Base-by-base conservation (phyloP, 2,329 filamentous ascomycete genomes). In the Botryotinia globosa region DNA sequence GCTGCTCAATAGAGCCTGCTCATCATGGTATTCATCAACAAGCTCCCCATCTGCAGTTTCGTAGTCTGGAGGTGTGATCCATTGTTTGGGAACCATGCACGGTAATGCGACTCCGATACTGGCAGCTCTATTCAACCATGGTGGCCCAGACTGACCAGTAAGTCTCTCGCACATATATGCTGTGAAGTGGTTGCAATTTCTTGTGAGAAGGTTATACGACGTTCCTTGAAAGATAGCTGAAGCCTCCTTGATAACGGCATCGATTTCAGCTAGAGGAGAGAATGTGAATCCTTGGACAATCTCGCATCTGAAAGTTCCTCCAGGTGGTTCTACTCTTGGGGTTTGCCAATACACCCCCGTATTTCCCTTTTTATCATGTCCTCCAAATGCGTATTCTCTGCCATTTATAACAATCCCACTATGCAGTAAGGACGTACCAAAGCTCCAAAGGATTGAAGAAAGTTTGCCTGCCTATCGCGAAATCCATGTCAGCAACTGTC, bases 181-280 rank as follows among this genome's bases (percentile, higher is more conserved):
- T 3, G 93, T 95, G 81, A 97, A 97, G 81, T 97, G 93, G 81
- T 97, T 97, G 86, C 93, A 97, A 82, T 97, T 97, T 77, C 90
- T 90, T 32, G 90, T 94, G 62, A 97, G 85, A 22, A 97, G 87
- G 79, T 96, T 95, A 82, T 97, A 96, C 22, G 87, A 87, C 0
- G 90, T 90, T 37, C 93, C 93, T 72, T 90, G 86, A 78, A 96
- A 97, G 76, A 90, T 86, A 59, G 91, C 87, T 1, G 91, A 93
- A 20, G 90, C 91, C 72, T 85, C 85, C 77, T 87, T 88, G 62
- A 97, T 87, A 58, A 93, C 90, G 22, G 84, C 80, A 69, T 94
- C 90, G 76, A 96, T 91, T 81, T 96, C 92, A 72, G 86, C 83
- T 34, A 88, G 85, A 4, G 90, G 86, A 37, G 88, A 88, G 74